Base-by-base conservation (phyloP, 1,284 basidiomycete genomes). In the Ustilago lituana region DNA sequence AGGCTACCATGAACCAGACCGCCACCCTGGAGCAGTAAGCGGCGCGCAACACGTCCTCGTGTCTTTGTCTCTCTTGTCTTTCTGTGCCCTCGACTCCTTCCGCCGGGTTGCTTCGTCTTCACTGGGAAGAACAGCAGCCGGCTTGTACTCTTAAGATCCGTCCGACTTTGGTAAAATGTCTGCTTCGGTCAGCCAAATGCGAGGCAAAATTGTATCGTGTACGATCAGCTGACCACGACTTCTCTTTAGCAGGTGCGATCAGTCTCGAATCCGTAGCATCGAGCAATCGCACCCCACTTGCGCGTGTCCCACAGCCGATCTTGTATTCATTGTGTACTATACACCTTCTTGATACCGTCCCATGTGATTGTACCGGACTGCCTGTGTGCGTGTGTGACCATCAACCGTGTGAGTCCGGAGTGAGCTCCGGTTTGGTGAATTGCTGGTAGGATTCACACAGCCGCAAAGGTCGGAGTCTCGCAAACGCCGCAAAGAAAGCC, bases 1-100 rank as follows among this genome's bases (percentile, higher is more conserved):
- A 66, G 32, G 63, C 51, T n/a, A 51, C 23, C 44, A 61, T 64
- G 67, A 23, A 53, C 3, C 55, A 51, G 24, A 23, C 35, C 15
- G 23, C 49, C 3, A 27, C 58, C 14, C 45, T 69, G 32, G 60
- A 63, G 22, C 56, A 63, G 45, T 69, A 46, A 27, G 27, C 10
- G 4, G n/a, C 26, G 14, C n/a, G 14, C n/a, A 5, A 9, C 19
- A 4, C 23, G 1, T 12, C 23, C 20, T 24, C 6, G 9, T 29
- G n/a, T 17, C 31, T 23, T 33, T 19, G 22, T 31, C 35, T 17
- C 20, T 3, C n/a, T 12, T 19, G 11, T 19, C 12, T 19, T 32
- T 45, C 27, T 19, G 32, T 14, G 14, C 3, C 27, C 5, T 31
- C 33, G n/a, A 35, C 35, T 41, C 12, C 15, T 15, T n/a, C 24